Conservation (phyloP, 1,284 basidiomycete species). For the Leccinum subatratum region DNA sequence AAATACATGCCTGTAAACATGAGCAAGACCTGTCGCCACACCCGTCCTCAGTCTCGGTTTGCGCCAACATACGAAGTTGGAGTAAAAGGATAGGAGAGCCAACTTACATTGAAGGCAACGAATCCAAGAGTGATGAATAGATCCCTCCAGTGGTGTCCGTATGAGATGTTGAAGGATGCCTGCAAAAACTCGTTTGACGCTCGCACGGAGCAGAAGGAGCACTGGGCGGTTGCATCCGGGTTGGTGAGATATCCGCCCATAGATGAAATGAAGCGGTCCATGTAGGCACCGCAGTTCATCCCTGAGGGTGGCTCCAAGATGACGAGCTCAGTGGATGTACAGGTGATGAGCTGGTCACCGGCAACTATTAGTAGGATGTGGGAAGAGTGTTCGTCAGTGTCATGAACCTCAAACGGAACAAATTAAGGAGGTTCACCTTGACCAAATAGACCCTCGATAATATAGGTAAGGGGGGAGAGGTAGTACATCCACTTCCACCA, state of each 20-base stretch:
- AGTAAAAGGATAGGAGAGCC: background rate
- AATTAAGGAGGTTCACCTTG: conserved; percentile 6
- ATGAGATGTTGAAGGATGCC: conserved; percentile 43
- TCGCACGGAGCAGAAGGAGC: conserved; percentile 49
- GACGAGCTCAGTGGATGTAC: conserved; percentile 51
- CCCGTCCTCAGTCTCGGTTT: background rate
- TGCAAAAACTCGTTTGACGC: conserved; percentile 43
- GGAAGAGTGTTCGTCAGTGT: background rate
- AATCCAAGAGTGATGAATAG: conserved; percentile 41
- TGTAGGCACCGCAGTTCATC: conserved; percentile 56
- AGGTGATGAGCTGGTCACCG: conserved; percentile 51
- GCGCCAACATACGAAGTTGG: background rate
- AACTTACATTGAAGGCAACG: conserved; percentile 43
- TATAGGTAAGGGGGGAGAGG: conserved; percentile 13
- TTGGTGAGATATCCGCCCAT: conserved; percentile 67
- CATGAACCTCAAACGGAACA: no score
- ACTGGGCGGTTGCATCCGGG: conserved; percentile 47
- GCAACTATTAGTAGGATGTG: conserved; percentile 29
- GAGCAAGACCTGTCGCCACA: conserved; percentile 25
- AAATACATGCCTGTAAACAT: conserved; percentile 34
- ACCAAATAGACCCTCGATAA: conserved; percentile 9
- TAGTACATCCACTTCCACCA: conserved; percentile 83
- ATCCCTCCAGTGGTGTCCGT: conserved; percentile 46
- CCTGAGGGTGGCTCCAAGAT: conserved; percentile 54
- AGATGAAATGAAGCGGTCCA: conserved; percentile 46